Evolutionary conservation across 2,329 filamentous ascomycete species (phyloP).

Genomic region (Stylonectria norvegica): DNA sequence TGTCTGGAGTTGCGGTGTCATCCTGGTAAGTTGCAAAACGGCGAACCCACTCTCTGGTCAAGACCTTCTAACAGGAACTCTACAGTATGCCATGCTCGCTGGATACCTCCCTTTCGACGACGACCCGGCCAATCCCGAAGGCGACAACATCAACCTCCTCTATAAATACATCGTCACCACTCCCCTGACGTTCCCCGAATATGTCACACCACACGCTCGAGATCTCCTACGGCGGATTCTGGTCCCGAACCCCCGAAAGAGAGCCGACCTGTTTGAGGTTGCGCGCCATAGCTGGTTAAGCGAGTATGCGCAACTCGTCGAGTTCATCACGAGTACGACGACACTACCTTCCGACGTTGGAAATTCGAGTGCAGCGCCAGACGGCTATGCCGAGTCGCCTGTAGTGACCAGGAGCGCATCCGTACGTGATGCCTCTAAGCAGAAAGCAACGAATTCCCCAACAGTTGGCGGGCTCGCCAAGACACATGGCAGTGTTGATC

Average conservation of each 20-base stretch:
- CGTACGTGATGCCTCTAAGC: slow-evolving; percentile 80
- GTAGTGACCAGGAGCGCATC: slow-evolving; percentile 81
- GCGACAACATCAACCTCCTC: slow-evolving; percentile 96
- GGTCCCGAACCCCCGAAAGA: slow-evolving; percentile 89
- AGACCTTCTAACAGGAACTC: slow-evolving; percentile 10
- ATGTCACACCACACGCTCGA: slow-evolving; percentile 92
- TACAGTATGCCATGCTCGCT: slow-evolving; percentile 97
- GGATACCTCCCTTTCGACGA: slow-evolving; percentile 98
- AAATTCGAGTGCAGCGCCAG: slow-evolving; percentile 65
- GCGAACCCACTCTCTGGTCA: neutral
- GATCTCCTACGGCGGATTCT: slow-evolving; percentile 90
- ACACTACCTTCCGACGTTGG: slow-evolving; percentile 83
- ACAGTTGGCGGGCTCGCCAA: slow-evolving; percentile 61
- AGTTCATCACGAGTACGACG: slow-evolving; percentile 93
- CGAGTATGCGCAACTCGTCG: slow-evolving; percentile 94
- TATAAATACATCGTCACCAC: slow-evolving; percentile 99
- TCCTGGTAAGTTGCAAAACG: slow-evolving; percentile 65
- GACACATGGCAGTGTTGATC: slow-evolving; percentile 72
- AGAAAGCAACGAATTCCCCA: slow-evolving; percentile 50
- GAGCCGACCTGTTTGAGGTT: slow-evolving; percentile 95
- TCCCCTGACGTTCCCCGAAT: slow-evolving; percentile 95
- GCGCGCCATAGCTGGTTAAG: slow-evolving; percentile 97
- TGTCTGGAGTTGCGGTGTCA: slow-evolving; percentile 98
- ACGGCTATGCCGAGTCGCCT: slow-evolving; percentile 55
- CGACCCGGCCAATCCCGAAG: slow-evolving; percentile 95